A percentile compares a stretch with the other conserved stretches of the same genome.
Evolutionary conservation across 2,329 filamentous ascomycete genomes (phyloP).

Genomic region (Arthrobotrys pseudoclavata): DNA sequence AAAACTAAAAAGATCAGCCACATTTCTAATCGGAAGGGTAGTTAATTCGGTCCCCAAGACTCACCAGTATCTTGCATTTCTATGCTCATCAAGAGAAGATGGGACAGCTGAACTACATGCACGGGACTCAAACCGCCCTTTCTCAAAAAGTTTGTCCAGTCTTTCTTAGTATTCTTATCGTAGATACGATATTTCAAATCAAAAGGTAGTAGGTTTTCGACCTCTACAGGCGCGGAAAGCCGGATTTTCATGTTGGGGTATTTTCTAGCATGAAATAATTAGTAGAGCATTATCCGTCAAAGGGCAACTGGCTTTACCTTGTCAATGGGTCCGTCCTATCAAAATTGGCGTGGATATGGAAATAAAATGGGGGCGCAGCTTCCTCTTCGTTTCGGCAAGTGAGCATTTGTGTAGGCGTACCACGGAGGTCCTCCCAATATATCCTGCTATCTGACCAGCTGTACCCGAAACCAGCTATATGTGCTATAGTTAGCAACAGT

Average conservation of each 20-base stretch:
- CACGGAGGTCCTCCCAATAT: slow-evolving; percentile 92
- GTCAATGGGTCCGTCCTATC: slow-evolving; percentile 87
- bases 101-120: slow-evolving; percentile 95
- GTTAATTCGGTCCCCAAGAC: slow-evolving; percentile 66
- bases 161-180: slow-evolving; percentile 97
- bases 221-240: slow-evolving; percentile 89
- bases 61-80: slow-evolving; percentile 92
- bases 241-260: slow-evolving; percentile 97
- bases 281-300: slow-evolving; percentile 61
- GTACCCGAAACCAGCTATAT: slow-evolving; percentile 85
- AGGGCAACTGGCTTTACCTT: slow-evolving; percentile 69
- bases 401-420: slow-evolving; percentile 85
- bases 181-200: slow-evolving; percentile 99
- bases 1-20: slow-evolving; percentile 32
- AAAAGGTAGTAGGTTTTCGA: slow-evolving; percentile 94
- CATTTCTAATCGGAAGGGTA: not conserved
- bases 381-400: slow-evolving; percentile 87
- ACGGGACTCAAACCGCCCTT: slow-evolving; percentile 98
- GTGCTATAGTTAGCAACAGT: slow-evolving; percentile 34
- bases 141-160: slow-evolving; percentile 97
- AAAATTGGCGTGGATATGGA: slow-evolving; percentile 90
- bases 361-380: slow-evolving; percentile 86
- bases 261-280: slow-evolving; percentile 69
- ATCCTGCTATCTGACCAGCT: slow-evolving; percentile 91
- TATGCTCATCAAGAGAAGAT: slow-evolving; percentile 89